Evolutionary conservation across 225 moss, liverwort and hornwort genomes (phyloP).

Genomic region (Thuidium tamariscinum): DNA sequence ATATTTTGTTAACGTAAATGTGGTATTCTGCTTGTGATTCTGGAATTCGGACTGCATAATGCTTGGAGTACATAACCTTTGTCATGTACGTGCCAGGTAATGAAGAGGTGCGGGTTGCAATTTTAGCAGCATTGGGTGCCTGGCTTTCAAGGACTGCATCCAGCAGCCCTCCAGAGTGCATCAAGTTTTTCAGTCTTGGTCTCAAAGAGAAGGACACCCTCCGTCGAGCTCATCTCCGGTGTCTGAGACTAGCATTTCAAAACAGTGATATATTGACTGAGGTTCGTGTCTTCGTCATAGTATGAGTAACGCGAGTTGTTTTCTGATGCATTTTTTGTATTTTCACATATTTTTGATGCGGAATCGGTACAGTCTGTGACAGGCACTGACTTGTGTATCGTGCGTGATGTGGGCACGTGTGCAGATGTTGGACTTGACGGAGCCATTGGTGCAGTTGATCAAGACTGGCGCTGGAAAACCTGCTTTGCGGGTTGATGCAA

Average conservation of each 20-base stretch:
- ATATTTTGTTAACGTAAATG: neutral
- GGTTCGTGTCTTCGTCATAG: constrained; percentile 20
- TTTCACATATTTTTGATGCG: neutral
- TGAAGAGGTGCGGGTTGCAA: constrained; percentile 87
- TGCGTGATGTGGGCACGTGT: neutral
- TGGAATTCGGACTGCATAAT: neutral
- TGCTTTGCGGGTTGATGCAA: constrained; percentile 79
- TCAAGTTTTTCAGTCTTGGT: constrained; percentile 58
- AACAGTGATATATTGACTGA: constrained; percentile 52
- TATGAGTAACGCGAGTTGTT: neutral
- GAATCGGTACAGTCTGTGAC: neutral
- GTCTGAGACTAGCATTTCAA: constrained; percentile 56
- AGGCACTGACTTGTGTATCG: neutral
- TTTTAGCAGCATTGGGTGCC: constrained; percentile 60
- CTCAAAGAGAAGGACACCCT: constrained; percentile 89
- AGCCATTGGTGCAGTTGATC: constrained; percentile 63
- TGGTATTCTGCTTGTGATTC: neutral
- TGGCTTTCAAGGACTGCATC: constrained; percentile 73
- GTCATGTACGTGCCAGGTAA: constrained; percentile 42
- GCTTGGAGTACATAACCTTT: neutral
- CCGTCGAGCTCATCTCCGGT: constrained; percentile 90
- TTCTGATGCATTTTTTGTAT: neutral
- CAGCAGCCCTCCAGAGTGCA: constrained; percentile 40
- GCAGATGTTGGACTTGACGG: constrained; percentile 67
- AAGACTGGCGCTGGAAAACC: constrained; percentile 69